Conservation (phyloP, 1,139 yeast genomes). For the Blastobotrys illinoisensis region DNA sequence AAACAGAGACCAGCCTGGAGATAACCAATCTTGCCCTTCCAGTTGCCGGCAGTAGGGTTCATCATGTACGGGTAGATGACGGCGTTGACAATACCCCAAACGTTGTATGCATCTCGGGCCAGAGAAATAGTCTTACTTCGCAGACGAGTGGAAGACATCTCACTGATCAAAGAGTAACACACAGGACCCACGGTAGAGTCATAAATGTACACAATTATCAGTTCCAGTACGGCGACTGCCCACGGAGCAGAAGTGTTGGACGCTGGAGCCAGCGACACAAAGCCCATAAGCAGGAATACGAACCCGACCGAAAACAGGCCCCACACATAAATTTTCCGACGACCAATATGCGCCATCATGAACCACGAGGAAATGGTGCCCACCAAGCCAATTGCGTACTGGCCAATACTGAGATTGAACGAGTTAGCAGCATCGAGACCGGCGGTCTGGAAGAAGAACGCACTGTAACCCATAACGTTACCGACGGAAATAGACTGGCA, state of each 20-base stretch:
- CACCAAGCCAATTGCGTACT: conserved; percentile 39
- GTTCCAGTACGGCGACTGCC: conserved; percentile 12
- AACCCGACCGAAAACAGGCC: conserved; percentile 39
- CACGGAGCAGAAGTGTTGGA: conserved; percentile 7
- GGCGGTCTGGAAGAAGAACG: conserved; percentile 20
- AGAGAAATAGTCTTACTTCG: conserved; percentile 51
- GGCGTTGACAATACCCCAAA: conserved; percentile 40
- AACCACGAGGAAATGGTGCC: conserved; percentile 52
- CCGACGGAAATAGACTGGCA: conserved; percentile 5
- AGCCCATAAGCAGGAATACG: conserved; percentile 33
- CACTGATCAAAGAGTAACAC: conserved; percentile 50
- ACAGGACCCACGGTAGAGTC: conserved; percentile 53
- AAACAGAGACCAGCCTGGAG: conserved; percentile 48
- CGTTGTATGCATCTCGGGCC: conserved; percentile 39
- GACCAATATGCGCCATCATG: conserved; percentile 41
- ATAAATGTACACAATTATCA: conserved; percentile 34
- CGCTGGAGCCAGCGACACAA: conserved; percentile 10
- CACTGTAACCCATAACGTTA: conserved; percentile 27
- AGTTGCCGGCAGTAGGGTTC: conserved; percentile 50
- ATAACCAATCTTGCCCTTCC: conserved; percentile 54
- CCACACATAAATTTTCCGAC: conserved; percentile 42
- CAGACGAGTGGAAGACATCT: conserved; percentile 48
- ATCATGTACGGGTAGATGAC: conserved; percentile 50
- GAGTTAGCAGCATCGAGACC: conserved; percentile 16
- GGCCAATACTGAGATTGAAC: conserved; percentile 18